Evolutionary conservation across 306 rosid species (phyloP).

Genomic region (Quercus aquifolioides): DNA sequence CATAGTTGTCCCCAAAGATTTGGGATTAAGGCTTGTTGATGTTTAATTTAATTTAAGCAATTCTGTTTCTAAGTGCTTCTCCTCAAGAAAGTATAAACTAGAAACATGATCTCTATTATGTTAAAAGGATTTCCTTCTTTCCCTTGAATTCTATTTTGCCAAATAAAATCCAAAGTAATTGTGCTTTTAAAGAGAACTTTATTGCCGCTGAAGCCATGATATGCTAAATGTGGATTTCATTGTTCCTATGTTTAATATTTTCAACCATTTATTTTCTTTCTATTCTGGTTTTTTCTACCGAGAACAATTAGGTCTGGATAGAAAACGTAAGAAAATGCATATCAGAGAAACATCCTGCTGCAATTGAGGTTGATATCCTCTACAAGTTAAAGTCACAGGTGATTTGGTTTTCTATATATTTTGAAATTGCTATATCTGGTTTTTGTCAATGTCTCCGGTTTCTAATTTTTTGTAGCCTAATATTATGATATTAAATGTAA

Average conservation of each 20-base stretch:
- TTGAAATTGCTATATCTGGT: slow-evolving; percentile 10
- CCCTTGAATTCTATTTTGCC: background rate
- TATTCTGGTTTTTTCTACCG: slow-evolving; percentile 27
- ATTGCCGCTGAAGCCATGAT: background rate
- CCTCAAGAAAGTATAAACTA: background rate
- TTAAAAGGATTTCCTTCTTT: background rate
- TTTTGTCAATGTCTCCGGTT: slow-evolving; percentile 9
- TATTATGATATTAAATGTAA: slow-evolving; percentile 14
- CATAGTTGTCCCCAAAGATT: too few species aligned
- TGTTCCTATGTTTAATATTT: slow-evolving; percentile 1
- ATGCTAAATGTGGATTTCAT: background rate
- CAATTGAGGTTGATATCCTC: slow-evolving; percentile 55
- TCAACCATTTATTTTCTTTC: background rate
- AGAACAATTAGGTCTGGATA: slow-evolving; percentile 54
- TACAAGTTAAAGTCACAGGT: slow-evolving; percentile 75
- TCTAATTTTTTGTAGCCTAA: background rate
- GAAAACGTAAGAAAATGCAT: slow-evolving; percentile 56
- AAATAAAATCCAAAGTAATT: background rate
- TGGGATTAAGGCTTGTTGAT: background rate
- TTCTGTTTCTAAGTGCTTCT: background rate
- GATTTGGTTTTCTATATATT: slow-evolving; percentile 21
- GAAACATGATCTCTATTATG: background rate
- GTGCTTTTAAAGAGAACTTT: background rate
- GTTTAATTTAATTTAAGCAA: background rate
- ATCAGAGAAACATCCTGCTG: slow-evolving; percentile 42